Percentiles rank a stretch among this genome's conserved stretches.
These are phyloP conservation scores for Physaria fendleri DNA, from an alignment of 345 rosid species.

Conservation along the genomic window DNA sequence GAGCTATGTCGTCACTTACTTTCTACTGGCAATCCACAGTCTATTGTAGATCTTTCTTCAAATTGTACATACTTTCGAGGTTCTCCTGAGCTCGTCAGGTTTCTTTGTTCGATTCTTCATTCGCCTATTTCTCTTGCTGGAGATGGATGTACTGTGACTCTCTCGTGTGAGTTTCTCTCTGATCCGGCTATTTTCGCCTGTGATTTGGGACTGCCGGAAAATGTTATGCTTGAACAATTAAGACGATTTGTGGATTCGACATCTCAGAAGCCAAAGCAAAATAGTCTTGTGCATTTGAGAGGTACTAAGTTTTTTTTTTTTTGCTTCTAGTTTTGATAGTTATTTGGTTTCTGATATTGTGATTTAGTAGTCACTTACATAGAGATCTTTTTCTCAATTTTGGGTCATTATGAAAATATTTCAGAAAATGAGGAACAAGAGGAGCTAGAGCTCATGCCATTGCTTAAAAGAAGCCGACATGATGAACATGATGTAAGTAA, in stretches of 20 bases:
- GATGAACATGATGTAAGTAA: slow-evolving; percentile 12
- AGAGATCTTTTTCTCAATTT: neutral
- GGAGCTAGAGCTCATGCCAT: slow-evolving; percentile 13
- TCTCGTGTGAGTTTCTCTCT: slow-evolving; percentile 21
- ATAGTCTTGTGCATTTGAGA: neutral
- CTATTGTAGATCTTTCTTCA: slow-evolving; percentile 6
- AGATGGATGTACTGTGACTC: slow-evolving; percentile 18
- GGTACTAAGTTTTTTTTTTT: slow-evolving; percentile 8
- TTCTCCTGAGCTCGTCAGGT: slow-evolving; percentile 9
- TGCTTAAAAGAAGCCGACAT: slow-evolving; percentile 17
- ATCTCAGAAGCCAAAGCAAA: slow-evolving; percentile 1
- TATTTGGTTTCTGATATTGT: neutral
- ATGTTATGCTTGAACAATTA: neutral
- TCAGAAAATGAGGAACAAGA: slow-evolving; percentile 16
- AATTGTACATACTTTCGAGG: slow-evolving; percentile 4
- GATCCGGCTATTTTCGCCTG: slow-evolving; percentile 11
- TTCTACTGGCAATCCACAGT: slow-evolving; percentile 13
- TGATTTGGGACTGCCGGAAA: slow-evolving; percentile 14
- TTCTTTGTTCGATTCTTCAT: slow-evolving; percentile 25
- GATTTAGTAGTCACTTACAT: neutral
- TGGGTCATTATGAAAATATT: neutral
- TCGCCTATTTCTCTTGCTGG: slow-evolving; percentile 27
- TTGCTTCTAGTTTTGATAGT: neutral
- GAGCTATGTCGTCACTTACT: slow-evolving; percentile 23
- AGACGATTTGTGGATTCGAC: neutral